These are phyloP conservation scores for Dothideomycetes sp. DNA, from an alignment of 2,329 filamentous ascomycete genomes.

Conservation along the genomic window DNA sequence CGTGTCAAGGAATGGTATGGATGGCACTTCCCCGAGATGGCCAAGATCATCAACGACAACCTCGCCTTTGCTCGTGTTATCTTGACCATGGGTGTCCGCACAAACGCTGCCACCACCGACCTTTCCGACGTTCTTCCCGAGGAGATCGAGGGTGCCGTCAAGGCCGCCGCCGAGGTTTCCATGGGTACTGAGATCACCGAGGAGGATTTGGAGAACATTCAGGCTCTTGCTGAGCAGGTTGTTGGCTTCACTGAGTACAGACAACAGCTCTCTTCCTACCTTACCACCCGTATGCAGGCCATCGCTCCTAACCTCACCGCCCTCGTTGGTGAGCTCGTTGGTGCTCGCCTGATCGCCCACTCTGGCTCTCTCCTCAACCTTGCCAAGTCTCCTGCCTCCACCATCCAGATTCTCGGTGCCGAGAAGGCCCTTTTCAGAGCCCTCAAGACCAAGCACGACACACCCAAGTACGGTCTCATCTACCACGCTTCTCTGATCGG, in stretches of 20 bases:
- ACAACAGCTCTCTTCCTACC: conserved; percentile 75
- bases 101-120: conserved; percentile 64
- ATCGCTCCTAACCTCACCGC: conserved; percentile 94
- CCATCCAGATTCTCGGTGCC: conserved; percentile 94
- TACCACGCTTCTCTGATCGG: conserved; percentile 91
- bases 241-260: conserved; percentile 88
- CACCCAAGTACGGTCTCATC: conserved; percentile 93
- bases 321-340: conserved; percentile 86
- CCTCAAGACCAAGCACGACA: conserved; percentile 98
- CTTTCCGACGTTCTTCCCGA: conserved; percentile 88
- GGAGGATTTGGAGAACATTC: conserved; percentile 88
- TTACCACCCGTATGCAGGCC: conserved; percentile 88
- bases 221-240: conserved; percentile 84
- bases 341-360: conserved; percentile 89
- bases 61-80: conserved; percentile 86
- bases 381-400: conserved; percentile 89
- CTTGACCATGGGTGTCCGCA: conserved; percentile 78
- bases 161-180: conserved; percentile 88
- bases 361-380: conserved; percentile 89
- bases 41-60: conserved; percentile 95
- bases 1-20: conserved; percentile 99
- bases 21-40: conserved; percentile 98
- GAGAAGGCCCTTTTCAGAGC: conserved; percentile 98
- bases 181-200: conserved; percentile 97
- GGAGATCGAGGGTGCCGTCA: conserved; percentile 85